Conservation (phyloP, 140 eudicot genomes). For the Anethum foeniculum region DNA sequence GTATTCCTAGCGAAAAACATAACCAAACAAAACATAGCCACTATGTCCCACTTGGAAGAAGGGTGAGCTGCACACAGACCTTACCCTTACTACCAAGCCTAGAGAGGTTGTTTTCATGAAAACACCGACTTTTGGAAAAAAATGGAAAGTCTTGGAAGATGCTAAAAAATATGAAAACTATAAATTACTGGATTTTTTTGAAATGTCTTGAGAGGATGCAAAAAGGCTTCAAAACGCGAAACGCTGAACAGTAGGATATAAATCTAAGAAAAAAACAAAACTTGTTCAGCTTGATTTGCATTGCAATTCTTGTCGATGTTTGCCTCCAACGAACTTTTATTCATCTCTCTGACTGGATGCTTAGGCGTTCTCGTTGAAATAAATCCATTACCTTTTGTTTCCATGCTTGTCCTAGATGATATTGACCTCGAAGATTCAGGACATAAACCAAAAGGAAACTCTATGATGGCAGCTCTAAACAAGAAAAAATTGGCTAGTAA, state of each 20-base stretch:
- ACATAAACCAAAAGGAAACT: constrained; percentile 71
- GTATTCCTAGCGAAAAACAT: neutral
- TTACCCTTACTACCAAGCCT: neutral
- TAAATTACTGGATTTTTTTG: neutral
- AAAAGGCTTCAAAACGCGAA: neutral
- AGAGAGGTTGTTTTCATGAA: neutral
- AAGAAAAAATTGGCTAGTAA: constrained; percentile 69
- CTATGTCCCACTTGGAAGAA: neutral
- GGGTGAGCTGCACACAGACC: neutral
- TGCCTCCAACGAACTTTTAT: neutral
- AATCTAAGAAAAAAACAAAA: neutral
- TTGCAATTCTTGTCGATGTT: neutral
- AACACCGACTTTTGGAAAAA: neutral
- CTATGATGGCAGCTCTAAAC: constrained; percentile 56
- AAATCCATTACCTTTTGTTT: neutral
- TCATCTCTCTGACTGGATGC: neutral
- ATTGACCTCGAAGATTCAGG: constrained; percentile 68
- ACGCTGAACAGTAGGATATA: neutral
- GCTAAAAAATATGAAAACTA: neutral
- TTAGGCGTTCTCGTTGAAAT: neutral
- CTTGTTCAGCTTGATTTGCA: neutral
- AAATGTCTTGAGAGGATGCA: neutral
- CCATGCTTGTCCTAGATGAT: constrained; percentile 51
- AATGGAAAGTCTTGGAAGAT: neutral
- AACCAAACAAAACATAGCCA: neutral